Evolutionary conservation across 1,284 basidiomycete genomes (phyloP).

Genomic region (Irpex sp.): DNA sequence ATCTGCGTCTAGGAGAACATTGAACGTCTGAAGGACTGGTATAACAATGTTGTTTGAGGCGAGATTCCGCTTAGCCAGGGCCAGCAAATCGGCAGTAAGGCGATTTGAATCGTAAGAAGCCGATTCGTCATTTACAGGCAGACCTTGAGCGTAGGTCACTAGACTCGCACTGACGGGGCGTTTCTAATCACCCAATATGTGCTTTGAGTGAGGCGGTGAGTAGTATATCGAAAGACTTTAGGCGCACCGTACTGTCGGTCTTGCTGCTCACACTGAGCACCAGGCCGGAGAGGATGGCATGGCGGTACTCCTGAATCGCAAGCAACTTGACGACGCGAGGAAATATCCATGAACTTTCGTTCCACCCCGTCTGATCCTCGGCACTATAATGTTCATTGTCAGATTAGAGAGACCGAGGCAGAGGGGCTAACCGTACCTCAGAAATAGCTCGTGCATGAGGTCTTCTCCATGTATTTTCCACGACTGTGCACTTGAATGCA

Average conservation of each 20-base stretch:
- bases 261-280: constrained; percentile 77
- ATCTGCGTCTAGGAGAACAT: constrained; percentile 67
- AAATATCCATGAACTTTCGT: constrained; percentile 68
- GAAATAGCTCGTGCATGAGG: constrained; percentile 51
- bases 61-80: constrained; percentile 49
- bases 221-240: constrained; percentile 1
- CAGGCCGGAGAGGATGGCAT: constrained; percentile 66
- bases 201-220: constrained; percentile 1
- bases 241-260: constrained; percentile 76
- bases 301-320: constrained; percentile 56
- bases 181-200: constrained; percentile 42
- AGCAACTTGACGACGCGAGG: constrained; percentile 70
- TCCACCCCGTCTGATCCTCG: constrained; percentile 50
- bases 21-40: constrained; percentile 74
- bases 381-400: background rate
- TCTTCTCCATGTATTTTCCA: constrained; percentile 49
- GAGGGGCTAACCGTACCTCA: constrained; percentile 33
- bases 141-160: constrained; percentile 47
- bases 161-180: constrained; percentile 62
- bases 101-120: constrained; percentile 40
- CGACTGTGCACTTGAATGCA: constrained; percentile 30
- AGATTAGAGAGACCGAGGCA: background rate
- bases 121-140: constrained; percentile 38
- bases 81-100: constrained; percentile 53
- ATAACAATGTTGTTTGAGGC: constrained; percentile 70